These are phyloP conservation scores for Fusarium chaquense DNA, from an alignment of 2,329 filamentous ascomycete species.

Conservation along the genomic window DNA sequence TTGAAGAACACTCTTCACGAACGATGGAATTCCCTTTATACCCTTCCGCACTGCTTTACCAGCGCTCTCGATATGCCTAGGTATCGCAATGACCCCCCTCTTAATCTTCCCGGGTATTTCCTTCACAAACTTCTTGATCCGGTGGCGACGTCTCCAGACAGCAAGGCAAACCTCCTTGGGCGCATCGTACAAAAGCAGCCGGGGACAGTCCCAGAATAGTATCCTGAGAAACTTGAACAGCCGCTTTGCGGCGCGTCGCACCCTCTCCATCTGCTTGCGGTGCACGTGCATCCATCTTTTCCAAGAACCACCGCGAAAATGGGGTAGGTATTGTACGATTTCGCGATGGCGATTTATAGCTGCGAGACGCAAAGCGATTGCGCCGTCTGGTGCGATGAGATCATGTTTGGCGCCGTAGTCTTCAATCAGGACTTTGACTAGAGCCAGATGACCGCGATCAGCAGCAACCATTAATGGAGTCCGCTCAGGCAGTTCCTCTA, in stretches of 20 bases:
- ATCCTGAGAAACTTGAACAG: conserved; percentile 45
- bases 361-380: conserved; percentile 60
- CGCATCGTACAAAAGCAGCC: conserved; percentile 46
- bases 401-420: conserved; percentile 58
- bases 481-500: conserved; percentile 48
- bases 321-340: conserved; percentile 58
- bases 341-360: conserved; percentile 57
- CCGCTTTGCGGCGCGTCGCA: conserved; percentile 39
- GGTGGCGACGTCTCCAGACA: conserved; percentile 45
- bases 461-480: conserved; percentile 61
- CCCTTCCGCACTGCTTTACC: conserved; percentile 31
- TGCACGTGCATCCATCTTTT: conserved; percentile 53
- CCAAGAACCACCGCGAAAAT: conserved; percentile 55
- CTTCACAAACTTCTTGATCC: conserved; percentile 46
- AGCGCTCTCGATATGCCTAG: conserved; percentile 17
- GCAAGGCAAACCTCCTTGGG: conserved; percentile 38
- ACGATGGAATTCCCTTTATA: conserved; percentile 38
- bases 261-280: conserved; percentile 45
- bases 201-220: conserved; percentile 50
- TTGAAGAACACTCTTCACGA: conserved; percentile 13
- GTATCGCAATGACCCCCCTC: conserved; percentile 35
- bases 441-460: conserved; percentile 53
- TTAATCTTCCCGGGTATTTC: conserved; percentile 47
- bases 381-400: conserved; percentile 59
- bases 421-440: conserved; percentile 57